A percentile compares a stretch with the other conserved stretches of the same genome.
Conservation (phyloP, 2,329 filamentous ascomycete genomes). For the Clarireedia monteithiana region DNA sequence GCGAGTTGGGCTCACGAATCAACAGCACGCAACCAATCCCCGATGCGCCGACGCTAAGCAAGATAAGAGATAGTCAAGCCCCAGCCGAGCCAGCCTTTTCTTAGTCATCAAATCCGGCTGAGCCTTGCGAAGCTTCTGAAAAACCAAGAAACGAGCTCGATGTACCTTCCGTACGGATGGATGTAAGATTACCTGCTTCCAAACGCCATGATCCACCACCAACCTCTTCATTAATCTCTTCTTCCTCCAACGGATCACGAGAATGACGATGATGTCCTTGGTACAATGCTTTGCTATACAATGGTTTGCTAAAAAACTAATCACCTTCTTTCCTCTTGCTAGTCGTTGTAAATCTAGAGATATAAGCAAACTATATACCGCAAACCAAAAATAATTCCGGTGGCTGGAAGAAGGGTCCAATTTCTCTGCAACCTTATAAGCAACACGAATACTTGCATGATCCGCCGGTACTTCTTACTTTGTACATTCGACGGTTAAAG, state of each 20-base stretch:
- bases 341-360: background rate
- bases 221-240: constrained; percentile 9
- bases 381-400: background rate
- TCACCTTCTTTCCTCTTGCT: background rate
- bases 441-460: constrained; percentile 7
- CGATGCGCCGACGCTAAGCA: too few relatives aligned
- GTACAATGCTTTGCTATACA: constrained; percentile 1
- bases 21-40: too few relatives aligned
- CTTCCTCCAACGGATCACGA: background rate
- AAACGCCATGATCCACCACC: constrained; percentile 1
- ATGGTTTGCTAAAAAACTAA: background rate
- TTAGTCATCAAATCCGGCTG: too few relatives aligned
- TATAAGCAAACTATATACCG: background rate
- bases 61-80: too few relatives aligned
- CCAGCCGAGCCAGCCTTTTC: too few relatives aligned
- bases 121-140: background rate
- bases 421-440: background rate
- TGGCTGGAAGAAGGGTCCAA: constrained; percentile 4
- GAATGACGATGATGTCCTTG: background rate
- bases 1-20: too few relatives aligned
- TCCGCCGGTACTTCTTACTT: background rate
- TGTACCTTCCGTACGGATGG: too few relatives aligned
- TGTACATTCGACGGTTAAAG: background rate
- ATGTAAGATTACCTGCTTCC: background rate
- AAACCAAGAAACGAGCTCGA: background rate